A percentile compares a stretch with the other conserved stretches of the same genome.
phyloP scores from a whole-genome alignment of 2,329 filamentous ascomycete species.

The Aspergillus sp. region DNA sequence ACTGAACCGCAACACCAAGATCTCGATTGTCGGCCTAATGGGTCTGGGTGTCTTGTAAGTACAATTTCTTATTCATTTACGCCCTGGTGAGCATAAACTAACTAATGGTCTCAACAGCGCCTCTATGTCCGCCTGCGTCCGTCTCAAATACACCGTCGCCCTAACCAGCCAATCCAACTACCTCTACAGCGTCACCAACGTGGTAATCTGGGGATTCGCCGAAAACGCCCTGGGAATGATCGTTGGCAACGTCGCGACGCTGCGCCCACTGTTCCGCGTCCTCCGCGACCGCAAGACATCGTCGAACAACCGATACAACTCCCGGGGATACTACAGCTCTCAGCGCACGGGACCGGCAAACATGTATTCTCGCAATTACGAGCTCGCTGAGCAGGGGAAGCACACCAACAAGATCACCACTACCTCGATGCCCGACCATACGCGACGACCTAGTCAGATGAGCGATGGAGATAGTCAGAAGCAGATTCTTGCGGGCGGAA shows the following conservation, averaged over 20 bases:
- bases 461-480: slow-evolving; percentile 27
- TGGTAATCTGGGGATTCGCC: slow-evolving; percentile 51
- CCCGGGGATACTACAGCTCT: not conserved
- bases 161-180: slow-evolving; percentile 44
- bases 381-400: slow-evolving; percentile 20
- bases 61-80: slow-evolving; percentile 18
- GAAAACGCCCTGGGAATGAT: slow-evolving; percentile 55
- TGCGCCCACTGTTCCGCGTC: slow-evolving; percentile 47
- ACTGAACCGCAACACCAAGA: slow-evolving; percentile 47
- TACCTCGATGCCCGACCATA: slow-evolving; percentile 9
- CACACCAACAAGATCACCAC: slow-evolving; percentile 11
- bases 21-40: slow-evolving; percentile 50
- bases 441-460: slow-evolving; percentile 6
- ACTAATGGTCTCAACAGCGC: slow-evolving; percentile 21
- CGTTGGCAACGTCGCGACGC: slow-evolving; percentile 50
- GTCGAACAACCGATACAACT: slow-evolving; percentile 12
- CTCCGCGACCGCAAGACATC: slow-evolving; percentile 21
- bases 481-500: slow-evolving; percentile 20
- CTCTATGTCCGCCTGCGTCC: slow-evolving; percentile 34
- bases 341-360: not conserved
- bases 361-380: slow-evolving; percentile 17
- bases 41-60: slow-evolving; percentile 48
- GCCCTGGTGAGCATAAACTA: too few relatives aligned
- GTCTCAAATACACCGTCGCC: slow-evolving; percentile 45
- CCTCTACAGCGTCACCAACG: slow-evolving; percentile 44